Base-by-base conservation (phyloP, 768 basidiomycete species). In the Daedaleopsis sinensis region DNA sequence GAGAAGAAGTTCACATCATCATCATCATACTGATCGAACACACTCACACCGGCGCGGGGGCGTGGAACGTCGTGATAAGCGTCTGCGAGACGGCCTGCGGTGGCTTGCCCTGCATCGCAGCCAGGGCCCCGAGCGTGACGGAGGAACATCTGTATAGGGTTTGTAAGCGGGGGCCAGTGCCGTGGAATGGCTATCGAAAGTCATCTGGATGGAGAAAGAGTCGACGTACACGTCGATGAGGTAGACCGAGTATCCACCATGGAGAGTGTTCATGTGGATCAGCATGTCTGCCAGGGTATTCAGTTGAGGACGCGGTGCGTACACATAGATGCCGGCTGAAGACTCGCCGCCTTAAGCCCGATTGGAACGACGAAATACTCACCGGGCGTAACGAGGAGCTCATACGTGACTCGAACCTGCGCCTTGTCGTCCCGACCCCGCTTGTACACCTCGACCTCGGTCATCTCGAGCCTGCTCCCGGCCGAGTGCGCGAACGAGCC, bases 211-310 rank as follows among this genome's bases (percentile, higher is more conserved):
- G 16, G 27, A 13, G n/a, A 52, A 19, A 43, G 19, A 11, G 38
- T 15, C 16, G 16, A 54, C 66, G 18, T 39, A 67, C 66, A 64
- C 39, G 56, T 67, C 66, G 46, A 67, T 63, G 46, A 67, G 47
- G 49, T 62, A 64, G 18, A 64, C 61, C 21, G 57, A 37, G 43
- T 63, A 67, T 43, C 66, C 66, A 23, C 66, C 66, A 23, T 67
- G 66, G 38, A 67, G 36, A 42, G 39, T 67, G 38, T 57, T 43
- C 24, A 42, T 23, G 15, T 53, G 44, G 48, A 65, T 67, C 32
- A 59, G 39, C 66, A 67, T 67, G n/a, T 64, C 66, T 67, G 27
- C 18, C 11, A 7, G 51, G 16, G 27, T 39, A 23, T 13, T 27
- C 19, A 51, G 37, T n/a, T n/a, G n/a, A n/a, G n/a, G 24, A 47